Evolutionary conservation across 2,329 filamentous ascomycete genomes (phyloP), one percentile per base, ranked within the genome.

Genomic region (Phaeomoniella chlamydospora): DNA sequence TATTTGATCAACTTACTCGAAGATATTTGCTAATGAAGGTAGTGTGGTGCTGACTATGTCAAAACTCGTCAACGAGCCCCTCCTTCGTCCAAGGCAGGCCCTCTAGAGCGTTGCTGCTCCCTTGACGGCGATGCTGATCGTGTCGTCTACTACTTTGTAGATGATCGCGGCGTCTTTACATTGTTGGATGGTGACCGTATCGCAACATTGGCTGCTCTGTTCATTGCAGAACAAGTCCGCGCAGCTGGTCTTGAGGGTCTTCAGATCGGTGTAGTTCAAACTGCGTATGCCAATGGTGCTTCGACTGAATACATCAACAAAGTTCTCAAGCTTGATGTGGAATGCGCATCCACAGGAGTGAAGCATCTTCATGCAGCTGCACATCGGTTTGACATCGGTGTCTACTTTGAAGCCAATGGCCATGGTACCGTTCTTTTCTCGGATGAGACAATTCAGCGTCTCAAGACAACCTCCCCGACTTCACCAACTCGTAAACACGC

Each of bases 361-460:
- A 98, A 98, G 68, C 83, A 94, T 61, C 72, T 98, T 43, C 90
- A 98, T 62, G 90, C 96, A 53, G 90, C 85, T n/a, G 90, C 90
- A 29, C 77, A 83, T 50, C 83, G 87, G 45, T 94, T 92, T 49
- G 90, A 98, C 50, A 78, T 96, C 37, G 90, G 90, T 39, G 85
- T 96, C 36, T 98, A 98, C 65, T 98, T 98, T 51, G 90, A 98
- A 65, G 90, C 90, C 45, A 98, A 98, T 55, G 90, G 90, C 18
- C 90, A 98, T 59, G 90, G 90, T 45, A 98, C 90, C 6, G 81
- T 96, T 22, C 78, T 96, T 37, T 98, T 98, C 68, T 93, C 84
- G 1, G 74, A 80, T 39, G 77, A 83, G 40, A 88, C 88, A 3
- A 65, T 88, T 33, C 78, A 80, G 47, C 70, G 74, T 34, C 92